Evolutionary conservation across 306 rosid genomes (phyloP).

Genomic region (Fragaria iinumae): DNA sequence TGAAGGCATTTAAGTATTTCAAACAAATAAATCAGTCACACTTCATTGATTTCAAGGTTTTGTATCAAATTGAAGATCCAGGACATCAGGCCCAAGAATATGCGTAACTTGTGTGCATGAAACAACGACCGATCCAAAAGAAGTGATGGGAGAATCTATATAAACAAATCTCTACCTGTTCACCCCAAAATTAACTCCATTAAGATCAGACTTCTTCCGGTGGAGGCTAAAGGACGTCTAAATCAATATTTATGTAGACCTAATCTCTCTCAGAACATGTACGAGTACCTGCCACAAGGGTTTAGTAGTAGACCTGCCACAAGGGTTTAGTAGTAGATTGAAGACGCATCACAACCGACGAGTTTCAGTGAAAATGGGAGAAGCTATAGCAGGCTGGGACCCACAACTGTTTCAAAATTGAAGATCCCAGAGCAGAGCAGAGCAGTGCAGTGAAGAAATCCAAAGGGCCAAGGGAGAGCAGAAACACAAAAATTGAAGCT

Average conservation of each 20-base stretch:
- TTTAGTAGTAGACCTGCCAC: constrained; percentile 37
- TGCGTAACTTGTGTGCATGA: background rate
- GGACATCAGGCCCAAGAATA: background rate
- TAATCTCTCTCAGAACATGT: constrained; percentile 58
- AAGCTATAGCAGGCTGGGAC: constrained; percentile 62
- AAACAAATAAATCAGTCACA: background rate
- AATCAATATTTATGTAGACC: constrained; percentile 16
- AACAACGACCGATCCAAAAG: background rate
- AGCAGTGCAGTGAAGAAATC: constrained; percentile 55
- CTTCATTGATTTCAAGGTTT: background rate
- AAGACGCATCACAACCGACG: constrained; percentile 50
- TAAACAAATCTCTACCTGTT: background rate
- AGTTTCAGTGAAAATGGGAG: constrained; percentile 55
- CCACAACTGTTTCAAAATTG: constrained; percentile 60
- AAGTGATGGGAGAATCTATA: background rate
- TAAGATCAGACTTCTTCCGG: background rate
- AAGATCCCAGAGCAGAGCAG: constrained; percentile 63
- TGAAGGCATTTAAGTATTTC: background rate
- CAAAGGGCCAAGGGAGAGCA: constrained; percentile 51
- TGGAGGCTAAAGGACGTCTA: background rate
- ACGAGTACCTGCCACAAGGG: constrained; percentile 43
- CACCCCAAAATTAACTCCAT: background rate
- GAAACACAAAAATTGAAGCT: constrained; percentile 63
- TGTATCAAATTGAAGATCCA: background rate
- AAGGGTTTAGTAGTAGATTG: constrained; percentile 34